Percentiles rank a stretch among this genome's conserved stretches.
phyloP scores from a whole-genome alignment of 2,329 filamentous ascomycete species.

The Aurifilum marmelostoma region DNA sequence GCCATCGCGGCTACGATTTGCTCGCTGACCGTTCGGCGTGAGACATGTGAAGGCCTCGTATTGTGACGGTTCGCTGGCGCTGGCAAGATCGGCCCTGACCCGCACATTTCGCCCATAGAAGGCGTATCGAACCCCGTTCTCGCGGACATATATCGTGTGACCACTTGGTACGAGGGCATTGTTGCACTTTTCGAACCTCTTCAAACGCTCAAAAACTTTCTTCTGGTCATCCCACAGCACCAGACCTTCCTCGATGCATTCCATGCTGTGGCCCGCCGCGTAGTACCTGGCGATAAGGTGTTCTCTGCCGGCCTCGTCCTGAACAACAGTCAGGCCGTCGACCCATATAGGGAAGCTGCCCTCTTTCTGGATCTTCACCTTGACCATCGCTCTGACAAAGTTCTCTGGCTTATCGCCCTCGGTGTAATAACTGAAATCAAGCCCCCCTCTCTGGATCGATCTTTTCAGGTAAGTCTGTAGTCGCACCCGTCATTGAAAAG shows the following conservation, averaged over 20 bases:
- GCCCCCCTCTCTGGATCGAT: slow-evolving; percentile 21
- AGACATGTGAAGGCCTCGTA: slow-evolving; percentile 29
- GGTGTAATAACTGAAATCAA: slow-evolving; percentile 24
- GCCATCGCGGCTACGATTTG: slow-evolving; percentile 19
- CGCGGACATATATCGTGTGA: slow-evolving; percentile 21
- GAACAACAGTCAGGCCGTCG: slow-evolving; percentile 24
- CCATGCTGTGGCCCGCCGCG: slow-evolving; percentile 15
- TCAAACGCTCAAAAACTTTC: slow-evolving; percentile 16
- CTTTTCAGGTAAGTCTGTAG: slow-evolving; percentile 18
- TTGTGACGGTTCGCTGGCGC: slow-evolving; percentile 22
- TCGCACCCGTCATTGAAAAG: slow-evolving; percentile 27
- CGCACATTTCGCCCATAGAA: slow-evolving; percentile 28
- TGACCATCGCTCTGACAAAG: slow-evolving; percentile 24
- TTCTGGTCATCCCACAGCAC: slow-evolving; percentile 23
- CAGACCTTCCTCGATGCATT: slow-evolving; percentile 21
- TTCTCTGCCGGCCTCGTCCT: slow-evolving; percentile 14
- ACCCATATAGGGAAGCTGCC: slow-evolving; percentile 25
- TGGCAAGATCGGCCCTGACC: slow-evolving; percentile 22
- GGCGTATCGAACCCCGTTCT: slow-evolving; percentile 21
- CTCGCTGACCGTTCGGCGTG: slow-evolving; percentile 8
- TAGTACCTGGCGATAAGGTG: slow-evolving; percentile 23
- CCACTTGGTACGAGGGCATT: slow-evolving; percentile 16
- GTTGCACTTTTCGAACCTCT: slow-evolving; percentile 12
- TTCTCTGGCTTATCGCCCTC: slow-evolving; percentile 15
- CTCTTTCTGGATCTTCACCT: slow-evolving; percentile 12